Conservation (phyloP, 1,139 yeast genomes). For the Diutina sp. region DNA sequence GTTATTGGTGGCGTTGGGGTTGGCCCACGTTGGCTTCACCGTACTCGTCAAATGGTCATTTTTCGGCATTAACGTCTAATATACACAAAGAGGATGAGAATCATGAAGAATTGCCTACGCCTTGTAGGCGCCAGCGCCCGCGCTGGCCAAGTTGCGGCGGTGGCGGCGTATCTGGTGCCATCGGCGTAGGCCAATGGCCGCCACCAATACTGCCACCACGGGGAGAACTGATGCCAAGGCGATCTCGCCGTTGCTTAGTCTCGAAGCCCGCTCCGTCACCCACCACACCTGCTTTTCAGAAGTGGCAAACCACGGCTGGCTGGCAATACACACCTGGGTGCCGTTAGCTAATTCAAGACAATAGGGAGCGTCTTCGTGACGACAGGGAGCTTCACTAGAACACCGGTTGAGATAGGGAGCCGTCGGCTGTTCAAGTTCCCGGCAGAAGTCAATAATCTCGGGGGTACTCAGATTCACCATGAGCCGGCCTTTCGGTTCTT, state of each 20-base stretch:
- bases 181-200: neutral
- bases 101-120: neutral
- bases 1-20: neutral
- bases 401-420: neutral
- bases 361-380: neutral
- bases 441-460: neutral
- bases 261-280: neutral
- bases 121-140: neutral
- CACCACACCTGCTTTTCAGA: neutral
- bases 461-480: neutral
- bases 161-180: neutral
- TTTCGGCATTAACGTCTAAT: neutral
- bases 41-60: conserved; percentile 1
- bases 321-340: neutral
- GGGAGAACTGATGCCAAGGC: neutral
- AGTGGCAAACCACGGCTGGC: neutral
- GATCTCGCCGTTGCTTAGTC: neutral
- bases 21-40: conserved; percentile 1
- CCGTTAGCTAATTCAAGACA: neutral
- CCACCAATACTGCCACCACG: neutral
- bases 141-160: neutral
- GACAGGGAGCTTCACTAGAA: neutral
- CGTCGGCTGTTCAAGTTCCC: neutral
- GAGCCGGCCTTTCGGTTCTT: neutral
- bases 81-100: neutral